phyloP scores from a whole-genome alignment of 2,329 filamentous ascomycete genomes.

The Trichoderma koningii region DNA sequence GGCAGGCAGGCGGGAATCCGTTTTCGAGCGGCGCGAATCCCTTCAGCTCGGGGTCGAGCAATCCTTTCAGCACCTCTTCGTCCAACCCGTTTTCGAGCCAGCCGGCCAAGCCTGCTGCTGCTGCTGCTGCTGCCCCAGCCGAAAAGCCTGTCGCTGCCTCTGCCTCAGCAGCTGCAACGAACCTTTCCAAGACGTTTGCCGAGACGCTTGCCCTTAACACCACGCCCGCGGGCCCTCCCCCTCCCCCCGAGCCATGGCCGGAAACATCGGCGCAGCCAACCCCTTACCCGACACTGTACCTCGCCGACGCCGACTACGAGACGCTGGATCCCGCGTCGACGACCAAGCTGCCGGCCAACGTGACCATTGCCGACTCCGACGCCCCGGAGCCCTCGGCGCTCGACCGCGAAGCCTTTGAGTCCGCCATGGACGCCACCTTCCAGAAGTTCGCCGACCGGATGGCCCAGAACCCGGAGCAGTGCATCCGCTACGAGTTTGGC shows the following conservation, averaged over 20 bases:
- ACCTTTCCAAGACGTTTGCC: constrained; percentile 65
- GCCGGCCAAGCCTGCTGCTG: constrained; percentile 40
- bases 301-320: constrained; percentile 89
- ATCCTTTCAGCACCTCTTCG: constrained; percentile 37
- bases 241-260: constrained; percentile 74
- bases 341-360: constrained; percentile 51
- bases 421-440: constrained; percentile 72
- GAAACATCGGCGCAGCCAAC: constrained; percentile 61
- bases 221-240: constrained; percentile 39
- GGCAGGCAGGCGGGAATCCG: constrained; percentile 49
- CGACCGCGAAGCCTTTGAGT: constrained; percentile 73
- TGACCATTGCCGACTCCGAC: constrained; percentile 47
- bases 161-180: constrained; percentile 27
- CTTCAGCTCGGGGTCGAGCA: constrained; percentile 35
- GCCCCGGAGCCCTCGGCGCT: constrained; percentile 50
- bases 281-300: constrained; percentile 75
- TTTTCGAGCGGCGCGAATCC: constrained; percentile 45
- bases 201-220: constrained; percentile 75
- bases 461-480: constrained; percentile 79
- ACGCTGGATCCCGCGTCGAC: constrained; percentile 65
- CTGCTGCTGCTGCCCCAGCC: constrained; percentile 32
- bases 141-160: constrained; percentile 36
- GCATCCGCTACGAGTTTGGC: constrained; percentile 76
- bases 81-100: constrained; percentile 39
- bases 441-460: constrained; percentile 78